Base-by-base conservation (phyloP, 2,329 filamentous ascomycete species). In the Tolypocladium inflatum region DNA sequence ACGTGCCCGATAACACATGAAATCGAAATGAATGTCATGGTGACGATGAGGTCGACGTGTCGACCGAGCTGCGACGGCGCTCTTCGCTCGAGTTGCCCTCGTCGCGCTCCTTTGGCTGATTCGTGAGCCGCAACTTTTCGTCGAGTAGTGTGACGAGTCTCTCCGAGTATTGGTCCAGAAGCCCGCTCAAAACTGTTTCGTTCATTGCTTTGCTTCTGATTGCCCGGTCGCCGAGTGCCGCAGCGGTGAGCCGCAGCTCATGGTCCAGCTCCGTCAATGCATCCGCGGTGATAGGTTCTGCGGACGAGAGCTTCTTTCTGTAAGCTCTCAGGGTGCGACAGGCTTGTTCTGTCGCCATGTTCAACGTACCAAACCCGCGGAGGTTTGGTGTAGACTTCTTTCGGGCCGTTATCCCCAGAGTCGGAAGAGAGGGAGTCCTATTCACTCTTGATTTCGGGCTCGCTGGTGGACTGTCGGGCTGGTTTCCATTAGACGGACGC, bases 81-180 rank as follows among this genome's bases (percentile, higher is more conserved):
- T 68, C 69, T 42, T 70, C 68, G 35, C 65, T 65, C 35, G 62
- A 61, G 56, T 63, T 70, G 5, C 69, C 68, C 19, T 63, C 63
- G 26, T 69, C 70, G 57, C 65, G 63, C 59, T 71, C 66, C 58
- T 65, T 67, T 41, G 68, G 65, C 39, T 73, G 68, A 65, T 70
- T 73, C 11, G 68, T 77, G 39, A 85, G 71, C 53, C 79, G 74
- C 55, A 91, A 78, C 69, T 88, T 89, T 70, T 90, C 85, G 62
- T 91, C 88, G 51, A 92, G 77, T 71, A 91, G 78, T 52, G 78
- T 83, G 7, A 90, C 83, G 54, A 92, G 74, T 60, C 85, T 80
- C 66, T 90, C 87, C 2, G 87, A 89, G 66, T 91, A 91, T 71
- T 90, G 84, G 63, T 91, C 89, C 9, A 92, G 74, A 51, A 91